These are phyloP conservation scores for Didymellaceae sp. DNA, from an alignment of 2,329 filamentous ascomycete species.

Conservation along the genomic window DNA sequence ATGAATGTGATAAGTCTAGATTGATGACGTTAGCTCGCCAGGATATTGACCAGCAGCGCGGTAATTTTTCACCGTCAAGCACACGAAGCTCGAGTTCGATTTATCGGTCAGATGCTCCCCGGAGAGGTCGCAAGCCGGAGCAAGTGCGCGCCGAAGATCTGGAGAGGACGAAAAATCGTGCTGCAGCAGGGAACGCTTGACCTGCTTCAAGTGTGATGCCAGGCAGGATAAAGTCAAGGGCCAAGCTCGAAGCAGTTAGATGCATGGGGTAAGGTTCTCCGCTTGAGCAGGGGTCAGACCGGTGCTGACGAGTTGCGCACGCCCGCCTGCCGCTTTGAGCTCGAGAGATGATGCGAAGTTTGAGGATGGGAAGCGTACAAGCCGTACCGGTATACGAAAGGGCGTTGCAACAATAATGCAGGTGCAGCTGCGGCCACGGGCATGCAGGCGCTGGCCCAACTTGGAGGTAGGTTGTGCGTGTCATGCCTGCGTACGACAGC, in stretches of 20 bases:
- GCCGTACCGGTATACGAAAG: background rate
- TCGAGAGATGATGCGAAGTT: conserved; percentile 11
- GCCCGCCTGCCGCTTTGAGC: conserved; percentile 18
- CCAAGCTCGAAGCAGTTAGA: conserved; percentile 3
- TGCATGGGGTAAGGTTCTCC: conserved; percentile 10
- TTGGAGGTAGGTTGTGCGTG: conserved; percentile 1
- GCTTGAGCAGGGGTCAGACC: conserved; percentile 7
- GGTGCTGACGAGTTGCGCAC: conserved; percentile 14
- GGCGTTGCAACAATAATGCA: background rate
- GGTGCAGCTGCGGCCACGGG: conserved; percentile 1
- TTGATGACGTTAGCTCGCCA: conserved; percentile 29
- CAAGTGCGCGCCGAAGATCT: conserved; percentile 21
- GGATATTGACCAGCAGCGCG: conserved; percentile 15
- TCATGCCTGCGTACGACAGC: conserved; percentile 4
- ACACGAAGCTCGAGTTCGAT: conserved; percentile 1
- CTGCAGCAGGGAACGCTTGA: conserved; percentile 19
- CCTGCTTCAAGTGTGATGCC: conserved; percentile 19
- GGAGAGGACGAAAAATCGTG: conserved; percentile 20
- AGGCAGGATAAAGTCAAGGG: conserved; percentile 12
- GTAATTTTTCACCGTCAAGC: conserved; percentile 11
- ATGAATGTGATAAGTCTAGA: conserved; percentile 11
- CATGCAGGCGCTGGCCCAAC: conserved; percentile 1
- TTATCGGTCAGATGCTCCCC: conserved; percentile 12
- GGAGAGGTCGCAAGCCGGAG: conserved; percentile 12
- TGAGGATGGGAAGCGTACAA: conserved; percentile 6